Base-by-base conservation (phyloP, 2,329 filamentous ascomycete species). In the Dothistroma septosporum region DNA sequence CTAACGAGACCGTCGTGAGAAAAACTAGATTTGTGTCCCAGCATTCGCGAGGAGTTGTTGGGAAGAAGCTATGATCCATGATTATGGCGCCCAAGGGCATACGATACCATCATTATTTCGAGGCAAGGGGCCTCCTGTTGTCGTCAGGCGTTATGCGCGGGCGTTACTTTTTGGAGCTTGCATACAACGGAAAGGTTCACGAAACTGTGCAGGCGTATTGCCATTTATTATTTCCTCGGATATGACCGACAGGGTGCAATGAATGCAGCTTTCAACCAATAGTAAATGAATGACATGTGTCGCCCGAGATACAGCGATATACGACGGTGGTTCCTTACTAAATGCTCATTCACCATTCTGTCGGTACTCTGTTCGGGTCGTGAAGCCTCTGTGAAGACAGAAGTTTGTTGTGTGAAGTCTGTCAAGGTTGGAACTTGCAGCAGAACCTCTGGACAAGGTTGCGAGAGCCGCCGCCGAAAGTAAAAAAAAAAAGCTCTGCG, bases 281-380 rank as follows among this genome's bases (percentile, higher is more conserved):
- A n/a, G n/a, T n/a, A n/a, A n/a, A n/a, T n/a, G n/a, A n/a, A n/a
- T n/a, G n/a, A n/a, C n/a, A n/a, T n/a, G n/a, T n/a, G n/a, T n/a
- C n/a, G n/a, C n/a, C n/a, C n/a, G n/a, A n/a, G n/a, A n/a, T n/a
- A n/a, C n/a, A n/a, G n/a, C n/a, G n/a, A n/a, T 37, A 37, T 37
- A 37, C 33, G 33, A 37, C 14, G 33, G 33, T 16, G 10, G 10
- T 37, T 9, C 7, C 10, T 16, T 37, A 4, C 7, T 37, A 2
- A 37, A 16, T 3, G 10, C 19, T 50, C 62, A 57, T 60, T 61
- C 62, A 64, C 62, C 62, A 59, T 46, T 50, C 41, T 55, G 54
- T 64, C 60, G 62, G 60, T 53, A 56, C 59, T 60, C 22, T 37
- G 33, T 37, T 37, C 33, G 33, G 33, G 14, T 37, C 3, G 10